phyloP scores from a whole-genome alignment of 2,329 filamentous ascomycete species.

The Leptodontidium sp. region DNA sequence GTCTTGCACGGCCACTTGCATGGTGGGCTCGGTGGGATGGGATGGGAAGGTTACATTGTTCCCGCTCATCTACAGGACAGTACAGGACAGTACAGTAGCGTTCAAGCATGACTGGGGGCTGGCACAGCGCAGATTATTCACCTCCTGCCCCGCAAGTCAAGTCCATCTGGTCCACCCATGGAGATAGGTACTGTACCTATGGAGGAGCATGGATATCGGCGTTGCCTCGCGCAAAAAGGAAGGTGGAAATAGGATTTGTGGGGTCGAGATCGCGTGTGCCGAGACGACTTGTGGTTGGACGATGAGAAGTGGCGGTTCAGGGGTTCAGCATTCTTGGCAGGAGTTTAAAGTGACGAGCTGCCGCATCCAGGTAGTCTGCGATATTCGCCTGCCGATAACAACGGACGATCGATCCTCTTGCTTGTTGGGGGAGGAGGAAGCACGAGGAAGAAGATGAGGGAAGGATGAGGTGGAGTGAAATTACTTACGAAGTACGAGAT shows the following conservation, averaged over 20 bases:
- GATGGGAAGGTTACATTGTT: constrained; percentile 1
- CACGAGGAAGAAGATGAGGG: neutral
- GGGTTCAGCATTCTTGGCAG: neutral
- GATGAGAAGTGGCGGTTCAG: neutral
- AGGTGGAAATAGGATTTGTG: constrained; percentile 15
- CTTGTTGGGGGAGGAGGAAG: neutral
- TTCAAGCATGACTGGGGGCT: neutral
- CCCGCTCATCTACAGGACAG: neutral
- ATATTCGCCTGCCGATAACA: constrained; percentile 8
- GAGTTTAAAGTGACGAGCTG: constrained; percentile 7
- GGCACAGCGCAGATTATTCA: neutral
- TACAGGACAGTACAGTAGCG: no score
- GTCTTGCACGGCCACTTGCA: constrained; percentile 21
- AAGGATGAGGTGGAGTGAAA: constrained; percentile 1
- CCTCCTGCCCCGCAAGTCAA: neutral
- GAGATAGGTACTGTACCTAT: no score
- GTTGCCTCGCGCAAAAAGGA: constrained; percentile 14
- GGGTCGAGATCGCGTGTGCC: neutral
- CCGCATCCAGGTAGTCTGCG: constrained; percentile 5
- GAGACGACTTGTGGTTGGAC: constrained; percentile 6
- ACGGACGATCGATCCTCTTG: constrained; percentile 16
- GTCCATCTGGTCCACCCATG: neutral
- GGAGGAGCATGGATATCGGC: neutral
- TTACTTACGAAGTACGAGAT: neutral
- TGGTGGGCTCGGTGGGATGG: neutral